Percentiles rank a stretch among this genome's conserved stretches.
Conservation (phyloP, 805 yeast species). For the Saturnispora saitoi region DNA sequence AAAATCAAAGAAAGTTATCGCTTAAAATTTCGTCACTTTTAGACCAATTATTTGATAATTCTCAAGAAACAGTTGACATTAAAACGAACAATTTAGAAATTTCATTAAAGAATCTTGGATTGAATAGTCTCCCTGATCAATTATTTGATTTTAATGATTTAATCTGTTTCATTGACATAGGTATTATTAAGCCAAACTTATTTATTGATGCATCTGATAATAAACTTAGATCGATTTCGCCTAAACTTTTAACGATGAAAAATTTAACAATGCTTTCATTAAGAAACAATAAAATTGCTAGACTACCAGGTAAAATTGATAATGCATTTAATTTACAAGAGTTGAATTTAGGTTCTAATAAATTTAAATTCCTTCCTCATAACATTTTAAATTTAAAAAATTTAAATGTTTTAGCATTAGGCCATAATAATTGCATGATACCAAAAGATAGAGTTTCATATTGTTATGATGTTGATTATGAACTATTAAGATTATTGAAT, state of each 20-base stretch:
- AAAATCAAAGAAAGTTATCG: slow-evolving; percentile 17
- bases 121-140: slow-evolving; percentile 47
- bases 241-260: slow-evolving; percentile 40
- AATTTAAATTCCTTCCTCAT: slow-evolving; percentile 43
- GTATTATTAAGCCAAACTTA: slow-evolving; percentile 29
- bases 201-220: slow-evolving; percentile 48
- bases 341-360: slow-evolving; percentile 43
- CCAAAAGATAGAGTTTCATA: slow-evolving; percentile 13
- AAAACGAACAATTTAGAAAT: slow-evolving; percentile 33
- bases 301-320: slow-evolving; percentile 40
- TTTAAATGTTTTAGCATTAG: slow-evolving; percentile 34
- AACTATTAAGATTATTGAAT: slow-evolving; percentile 20
- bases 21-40: slow-evolving; percentile 35
- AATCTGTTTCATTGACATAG: slow-evolving; percentile 32
- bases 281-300: slow-evolving; percentile 40
- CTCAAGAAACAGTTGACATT: slow-evolving; percentile 14
- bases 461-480: slow-evolving; percentile 13
- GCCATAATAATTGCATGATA: slow-evolving; percentile 46
- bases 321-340: slow-evolving; percentile 37
- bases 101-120: slow-evolving; percentile 38
- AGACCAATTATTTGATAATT: slow-evolving; percentile 38
- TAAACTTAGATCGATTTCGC: slow-evolving; percentile 39
- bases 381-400: slow-evolving; percentile 40
- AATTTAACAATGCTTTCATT: slow-evolving; percentile 44
- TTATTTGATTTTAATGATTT: slow-evolving; percentile 47